Percentiles rank a stretch among this genome's conserved stretches.
phyloP scores from a whole-genome alignment of 148 eudicot genomes.

The Camellia japonica region DNA sequence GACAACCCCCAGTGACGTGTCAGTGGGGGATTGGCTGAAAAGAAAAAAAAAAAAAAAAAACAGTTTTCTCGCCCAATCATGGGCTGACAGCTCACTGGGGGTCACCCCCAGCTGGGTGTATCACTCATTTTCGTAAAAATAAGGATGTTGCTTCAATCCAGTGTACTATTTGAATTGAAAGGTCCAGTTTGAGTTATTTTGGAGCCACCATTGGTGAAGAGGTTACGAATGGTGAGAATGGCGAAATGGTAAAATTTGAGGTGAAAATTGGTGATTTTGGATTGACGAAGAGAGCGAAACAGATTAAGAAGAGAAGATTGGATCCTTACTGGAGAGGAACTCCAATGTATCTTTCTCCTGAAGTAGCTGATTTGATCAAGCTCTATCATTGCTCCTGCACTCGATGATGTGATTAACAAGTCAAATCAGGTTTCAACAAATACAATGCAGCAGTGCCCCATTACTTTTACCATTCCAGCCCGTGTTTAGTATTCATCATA shows the following conservation, averaged over 20 bases:
- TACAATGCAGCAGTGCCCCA: slow-evolving; percentile 12
- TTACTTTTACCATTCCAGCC: slow-evolving; percentile 29
- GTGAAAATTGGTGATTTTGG: slow-evolving; percentile 52
- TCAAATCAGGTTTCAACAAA: slow-evolving; percentile 11
- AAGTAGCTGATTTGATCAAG: slow-evolving; percentile 26
- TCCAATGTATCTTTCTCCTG: slow-evolving; percentile 45
- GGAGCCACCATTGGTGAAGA: slow-evolving; percentile 24
- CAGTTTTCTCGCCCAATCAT: too few relatives aligned
- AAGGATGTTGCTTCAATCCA: too few relatives aligned
- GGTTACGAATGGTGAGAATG: slow-evolving; percentile 18
- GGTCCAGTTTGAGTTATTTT: too few relatives aligned
- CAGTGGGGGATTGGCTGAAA: too few relatives aligned
- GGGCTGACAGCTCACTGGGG: too few relatives aligned
- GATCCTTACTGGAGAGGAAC: slow-evolving; percentile 45
- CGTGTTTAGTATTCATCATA: slow-evolving; percentile 22
- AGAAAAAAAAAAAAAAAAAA: too few relatives aligned
- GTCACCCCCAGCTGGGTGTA: too few relatives aligned
- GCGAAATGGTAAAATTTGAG: slow-evolving; percentile 15
- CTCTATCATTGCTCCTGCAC: background rate
- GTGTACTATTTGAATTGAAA: too few relatives aligned
- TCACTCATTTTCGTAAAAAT: too few relatives aligned
- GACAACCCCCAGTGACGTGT: too few relatives aligned
- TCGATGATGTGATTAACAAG: slow-evolving; percentile 7
- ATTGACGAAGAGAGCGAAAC: slow-evolving; percentile 28
- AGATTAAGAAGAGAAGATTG: slow-evolving; percentile 27